Base-by-base conservation (phyloP, 2,329 filamentous ascomycete species). In the Fusarium brevicatenulatum region DNA sequence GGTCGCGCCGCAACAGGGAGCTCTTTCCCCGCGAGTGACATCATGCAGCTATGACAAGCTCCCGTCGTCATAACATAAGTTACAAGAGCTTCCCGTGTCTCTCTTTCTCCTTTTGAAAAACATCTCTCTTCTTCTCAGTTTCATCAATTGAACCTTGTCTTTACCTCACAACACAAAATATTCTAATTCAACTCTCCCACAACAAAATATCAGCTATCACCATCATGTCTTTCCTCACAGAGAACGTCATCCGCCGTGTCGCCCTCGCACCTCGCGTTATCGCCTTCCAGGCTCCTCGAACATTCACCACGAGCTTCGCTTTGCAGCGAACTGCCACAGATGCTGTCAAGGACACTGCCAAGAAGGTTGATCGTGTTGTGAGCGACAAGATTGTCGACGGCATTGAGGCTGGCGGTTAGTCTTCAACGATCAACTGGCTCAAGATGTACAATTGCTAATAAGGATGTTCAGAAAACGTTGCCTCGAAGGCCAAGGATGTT, bases 311-410 rank as follows among this genome's bases (percentile, higher is more conserved):
- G 18, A 84, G 82, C 56, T 70, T 84, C 15, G 79, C 80, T 4
- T 73, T 81, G 13, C 83, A 83, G 52, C 90, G 89, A 82, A 82
- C 84, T 15, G 82, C 85, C 6, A 82, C 86, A 57, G 88, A 91
- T 63, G 74, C 84, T 1, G 86, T 88, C 75, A 92, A 91, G 81
- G 89, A 91, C 69, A 85, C 85, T 7, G 80, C 89, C 64, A 90
- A 91, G 81, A 82, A 81, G 10, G 88, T 91, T 10, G 89, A 92
- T 82, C 85, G 88, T 36, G 85, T 83, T 55, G 88, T 92, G 46
- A 86, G 87, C 66, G 87, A 90, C 78, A 91, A 90, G 78, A 78
- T 92, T 23, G 87, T 91, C 34, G 87, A 89, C 43, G 89, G 88
- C 21, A 90, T 92, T 78, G 85, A 92, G 73, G 82, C 84, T 52